Evolutionary conservation across 2,329 filamentous ascomycete genomes (phyloP), one percentile per base, ranked within the genome.

Genomic region (Trichoderma atrobrunneum): DNA sequence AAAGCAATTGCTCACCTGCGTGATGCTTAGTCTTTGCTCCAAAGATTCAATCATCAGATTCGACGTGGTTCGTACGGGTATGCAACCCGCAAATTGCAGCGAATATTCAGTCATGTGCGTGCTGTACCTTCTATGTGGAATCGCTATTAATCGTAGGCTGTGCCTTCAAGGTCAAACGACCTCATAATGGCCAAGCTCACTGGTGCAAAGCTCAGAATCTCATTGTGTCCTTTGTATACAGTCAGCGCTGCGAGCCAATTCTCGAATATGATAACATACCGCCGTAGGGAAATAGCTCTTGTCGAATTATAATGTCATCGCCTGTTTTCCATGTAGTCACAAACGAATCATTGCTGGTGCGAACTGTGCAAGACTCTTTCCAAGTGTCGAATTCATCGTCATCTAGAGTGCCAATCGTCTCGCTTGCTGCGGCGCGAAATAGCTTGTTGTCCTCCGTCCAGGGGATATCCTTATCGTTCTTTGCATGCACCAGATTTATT

Each of bases 401-500:
- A 34, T 81, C 80, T 10, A 83, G 66, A 0, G 77, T 76, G 7
- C 79, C 80, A 3, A 83, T 78, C 2, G 85, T 84, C 59, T 88
- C 87, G 68, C 85, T 86, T 2, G 87, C 87, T 0, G 90, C 88
- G 0, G 87, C 85, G 34, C 83, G 83, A 78, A 93, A 93, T 1
- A 93, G 81, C 75, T 84, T 85, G 76, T 91, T 87, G 57, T 90
- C 89, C 77, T 94, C 90, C 1, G 84, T 86, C 83, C 89, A 95
- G 0, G 93, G 90, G 73, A 98, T 97, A 76, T 97, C 93, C 72
- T 84, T 84, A 79, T 98, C 95, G 77, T 97, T 89, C 69, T 87
- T 87, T 18, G 94, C 93, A 77, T 98, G 95, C 3, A 98, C 83
- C 56, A 98, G 83, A 57, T 88, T 90, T 24, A 98, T 82, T 26